A percentile compares a stretch with the other conserved stretches of the same genome.
These are phyloP conservation scores for Cicer cuneatum DNA, from an alignment of 306 rosid genomes.

Conservation along the genomic window DNA sequence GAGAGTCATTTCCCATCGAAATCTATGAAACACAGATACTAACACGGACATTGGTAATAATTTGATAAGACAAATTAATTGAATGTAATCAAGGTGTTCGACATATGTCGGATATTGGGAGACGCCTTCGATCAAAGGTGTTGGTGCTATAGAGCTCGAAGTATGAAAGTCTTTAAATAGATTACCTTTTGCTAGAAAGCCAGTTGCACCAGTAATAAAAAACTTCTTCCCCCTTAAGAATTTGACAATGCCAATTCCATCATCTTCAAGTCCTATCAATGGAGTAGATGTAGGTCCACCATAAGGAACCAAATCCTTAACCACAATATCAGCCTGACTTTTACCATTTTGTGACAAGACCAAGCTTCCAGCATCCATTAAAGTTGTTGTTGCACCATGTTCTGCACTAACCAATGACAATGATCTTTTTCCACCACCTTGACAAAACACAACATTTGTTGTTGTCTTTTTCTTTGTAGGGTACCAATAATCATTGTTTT, in stretches of 20 bases:
- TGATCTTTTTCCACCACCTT: conserved; percentile 53
- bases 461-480: conserved; percentile 49
- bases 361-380: conserved; percentile 74
- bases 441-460: conserved; percentile 56
- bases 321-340: conserved; percentile 53
- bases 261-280: conserved; percentile 65
- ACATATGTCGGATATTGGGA: too few relatives aligned
- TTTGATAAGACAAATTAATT: too few relatives aligned
- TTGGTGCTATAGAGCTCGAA: too few relatives aligned
- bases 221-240: conserved; percentile 80
- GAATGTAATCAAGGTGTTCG: too few relatives aligned
- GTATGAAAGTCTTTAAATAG: too few relatives aligned
- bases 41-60: too few relatives aligned
- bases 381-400: conserved; percentile 44
- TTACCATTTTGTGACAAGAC: conserved; percentile 64
- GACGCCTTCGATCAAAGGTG: too few relatives aligned
- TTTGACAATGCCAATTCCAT: conserved; percentile 81
- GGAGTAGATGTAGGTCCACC: conserved; percentile 51
- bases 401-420: conserved; percentile 50
- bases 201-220: conserved; percentile 88
- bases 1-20: too few relatives aligned
- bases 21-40: too few relatives aligned
- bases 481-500: conserved; percentile 44
- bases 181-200: conserved; percentile 92
- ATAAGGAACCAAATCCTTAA: conserved; percentile 72